These are phyloP conservation scores for Globisporangium orthogonon DNA, from an alignment of 352 stramenopile species.

Conservation along the genomic window DNA sequence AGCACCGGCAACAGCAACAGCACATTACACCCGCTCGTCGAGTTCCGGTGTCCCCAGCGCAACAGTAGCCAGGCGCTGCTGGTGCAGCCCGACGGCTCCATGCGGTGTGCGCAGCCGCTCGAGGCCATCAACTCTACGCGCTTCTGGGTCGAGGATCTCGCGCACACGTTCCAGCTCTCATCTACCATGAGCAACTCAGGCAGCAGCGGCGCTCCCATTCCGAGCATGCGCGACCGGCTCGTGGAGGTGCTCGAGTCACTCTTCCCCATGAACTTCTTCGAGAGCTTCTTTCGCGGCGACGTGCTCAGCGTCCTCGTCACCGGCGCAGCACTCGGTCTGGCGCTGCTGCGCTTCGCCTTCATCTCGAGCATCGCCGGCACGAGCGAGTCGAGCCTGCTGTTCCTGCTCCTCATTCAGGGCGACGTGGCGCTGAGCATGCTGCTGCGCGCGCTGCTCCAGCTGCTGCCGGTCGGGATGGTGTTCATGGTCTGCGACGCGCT, in stretches of 20 bases:
- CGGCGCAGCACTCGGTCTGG: conserved; percentile 23
- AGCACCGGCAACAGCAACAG: conserved; percentile 2
- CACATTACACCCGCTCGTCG: conserved; percentile 3
- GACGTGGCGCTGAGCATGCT: conserved; percentile 35
- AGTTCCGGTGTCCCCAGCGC: conserved; percentile 18
- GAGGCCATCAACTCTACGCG: conserved; percentile 25
- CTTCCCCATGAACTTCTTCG: conserved; percentile 24
- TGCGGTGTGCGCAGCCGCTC: conserved; percentile 18
- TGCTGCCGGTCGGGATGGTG: conserved; percentile 31
- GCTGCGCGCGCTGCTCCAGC: conserved; percentile 28
- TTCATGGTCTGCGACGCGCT: conserved; percentile 39
- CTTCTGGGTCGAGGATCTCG: conserved; percentile 43
- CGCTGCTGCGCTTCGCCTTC: conserved; percentile 19
- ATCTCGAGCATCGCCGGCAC: conserved; percentile 10
- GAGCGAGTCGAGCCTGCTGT: conserved; percentile 28
- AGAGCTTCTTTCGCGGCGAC: conserved; percentile 23
- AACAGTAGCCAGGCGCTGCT: conserved; percentile 17
- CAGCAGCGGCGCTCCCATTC: conserved; percentile 14
- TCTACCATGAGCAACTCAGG: background rate
- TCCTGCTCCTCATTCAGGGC: conserved; percentile 37
- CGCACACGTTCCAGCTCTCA: conserved; percentile 18
- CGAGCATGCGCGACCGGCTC: conserved; percentile 24
- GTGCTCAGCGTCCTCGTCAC: conserved; percentile 29
- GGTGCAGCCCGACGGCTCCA: conserved; percentile 27
- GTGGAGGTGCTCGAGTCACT: conserved; percentile 20